Evolutionary conservation across 129 eudicot species (phyloP), one percentile per base, ranked within the genome.

Genomic region (Arctium lappa): DNA sequence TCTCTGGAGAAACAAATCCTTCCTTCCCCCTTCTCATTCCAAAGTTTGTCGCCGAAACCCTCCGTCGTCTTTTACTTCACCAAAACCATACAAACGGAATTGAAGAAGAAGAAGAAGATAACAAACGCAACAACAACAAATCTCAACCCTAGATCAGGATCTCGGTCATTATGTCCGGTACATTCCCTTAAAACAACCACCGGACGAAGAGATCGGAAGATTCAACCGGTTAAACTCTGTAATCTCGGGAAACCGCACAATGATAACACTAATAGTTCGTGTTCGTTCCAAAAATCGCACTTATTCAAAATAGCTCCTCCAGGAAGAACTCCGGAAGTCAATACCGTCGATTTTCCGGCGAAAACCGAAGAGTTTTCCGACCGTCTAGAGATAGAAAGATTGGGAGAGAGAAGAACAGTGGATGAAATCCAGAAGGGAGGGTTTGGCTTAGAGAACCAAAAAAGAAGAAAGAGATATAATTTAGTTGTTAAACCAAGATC

Each of bases 21-120:
- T 75, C 99, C 99, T 88, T 95, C 99, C 84, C 92, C 99, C 99
- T 95, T 92, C 87, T 90, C 95, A 92, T 92, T 82, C 84, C 92
- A 82, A 42, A 70, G 68, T 69, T 76, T 56, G 69, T 83, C 91
- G 46, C 76, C 80, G 74, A 11, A 69, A 30, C 72, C 62, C 89
- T 83, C 96, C 97, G 96, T 93, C 90, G 91, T 88, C 87, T 80
- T 84, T 56, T 69, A 74, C 74, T 76, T 77, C 83, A 77, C 85
- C 72, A 33, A 76, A 79, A 75, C 44, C 42, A 80, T 16, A 39
- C 78, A 77, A 46, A 44, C 74, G 65, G 69, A 39, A 81, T 31
- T 8, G 40, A 73, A 37, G 11, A 53, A 81, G 32, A 8, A 29
- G 29, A 32, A n/a, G n/a, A n/a, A n/a, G n/a, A n/a, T n/a, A 50